Evolutionary conservation across 2,329 filamentous ascomycete genomes (phyloP).

Genomic region (Beauveria pseudobassiana): DNA sequence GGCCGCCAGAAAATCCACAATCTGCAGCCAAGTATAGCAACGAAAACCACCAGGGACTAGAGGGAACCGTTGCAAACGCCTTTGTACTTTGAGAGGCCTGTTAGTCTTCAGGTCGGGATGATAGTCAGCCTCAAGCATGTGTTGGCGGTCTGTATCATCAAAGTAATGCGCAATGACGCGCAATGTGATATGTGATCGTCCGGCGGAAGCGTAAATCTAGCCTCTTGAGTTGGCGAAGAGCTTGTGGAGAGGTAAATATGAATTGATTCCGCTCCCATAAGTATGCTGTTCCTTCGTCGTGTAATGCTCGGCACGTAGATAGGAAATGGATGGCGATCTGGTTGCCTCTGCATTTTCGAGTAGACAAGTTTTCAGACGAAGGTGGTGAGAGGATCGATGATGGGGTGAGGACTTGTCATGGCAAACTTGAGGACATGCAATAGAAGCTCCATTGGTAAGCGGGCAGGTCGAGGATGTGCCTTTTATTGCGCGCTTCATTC

Average conservation of each 20-base stretch:
- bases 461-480: slow-evolving; percentile 21
- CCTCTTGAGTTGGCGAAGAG: slow-evolving; percentile 41
- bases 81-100: slow-evolving; percentile 34
- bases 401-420: slow-evolving; percentile 38
- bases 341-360: slow-evolving; percentile 35
- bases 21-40: slow-evolving; percentile 46
- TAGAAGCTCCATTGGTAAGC: slow-evolving; percentile 45
- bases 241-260: slow-evolving; percentile 43
- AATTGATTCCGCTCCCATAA: slow-evolving; percentile 47
- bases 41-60: slow-evolving; percentile 43
- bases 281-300: slow-evolving; percentile 39
- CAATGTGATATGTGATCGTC: slow-evolving; percentile 39
- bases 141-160: slow-evolving; percentile 38
- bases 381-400: slow-evolving; percentile 44
- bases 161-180: slow-evolving; percentile 49
- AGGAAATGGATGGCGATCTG: slow-evolving; percentile 47
- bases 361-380: slow-evolving; percentile 35
- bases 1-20: slow-evolving; percentile 43
- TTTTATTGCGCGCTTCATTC: too few relatives aligned
- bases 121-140: slow-evolving; percentile 34
- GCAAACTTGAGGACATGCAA: slow-evolving; percentile 44
- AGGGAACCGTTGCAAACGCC: slow-evolving; percentile 35
- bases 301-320: slow-evolving; percentile 41
- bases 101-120: slow-evolving; percentile 35
- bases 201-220: slow-evolving; percentile 35